Evolutionary conservation across 2,329 filamentous ascomycete genomes (phyloP), one percentile per base, ranked within the genome.

Genomic region (Sclerotinia nivalis): DNA sequence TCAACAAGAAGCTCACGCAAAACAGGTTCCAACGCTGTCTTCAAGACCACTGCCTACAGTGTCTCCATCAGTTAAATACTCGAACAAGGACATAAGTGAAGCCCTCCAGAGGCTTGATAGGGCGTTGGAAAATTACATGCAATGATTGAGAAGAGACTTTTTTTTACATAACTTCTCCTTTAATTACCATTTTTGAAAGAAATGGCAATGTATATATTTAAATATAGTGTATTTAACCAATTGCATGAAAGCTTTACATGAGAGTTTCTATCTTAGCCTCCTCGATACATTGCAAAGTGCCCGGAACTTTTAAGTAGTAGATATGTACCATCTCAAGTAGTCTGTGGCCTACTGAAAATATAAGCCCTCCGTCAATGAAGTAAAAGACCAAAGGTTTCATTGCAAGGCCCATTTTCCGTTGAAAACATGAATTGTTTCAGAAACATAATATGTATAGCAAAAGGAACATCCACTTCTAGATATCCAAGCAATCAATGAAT

Each of bases 1-100:
- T 28, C 4, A 7, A 15, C 25, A 6, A 28, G 25, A 31, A 40
- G 18, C 61, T 69, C 28, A 72, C 49, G 10, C 15, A 9, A n/a
- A 20, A 22, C 54, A 68, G 86, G 85, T 66, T 80, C 73, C 52
- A 79, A 84, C 65, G 83, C 81, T 72, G 79, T 82, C 72, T 75
- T 85, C 58, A 83, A 80, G 4, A 82, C 81, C 4, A 78, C 77
- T 20, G 76, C 77, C 37, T 83, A 81, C 73, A 71, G 43, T 25
- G 54, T 66, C 37, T 69, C 71, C 2, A 55, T 73, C 10, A 70
- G 60, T 20, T 73, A 71, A 69, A 54, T 40, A 4, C 34, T 25
- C 8, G 12, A 12, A 15, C 22, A 28, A 52, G n/a, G 31, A 13
- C 25, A 43, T 13, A 20, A 50, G 22, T 20, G n/a, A 28, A 34